These are phyloP conservation scores for Phytophthora pini DNA, from an alignment of 352 stramenopile genomes.

Conservation along the genomic window DNA sequence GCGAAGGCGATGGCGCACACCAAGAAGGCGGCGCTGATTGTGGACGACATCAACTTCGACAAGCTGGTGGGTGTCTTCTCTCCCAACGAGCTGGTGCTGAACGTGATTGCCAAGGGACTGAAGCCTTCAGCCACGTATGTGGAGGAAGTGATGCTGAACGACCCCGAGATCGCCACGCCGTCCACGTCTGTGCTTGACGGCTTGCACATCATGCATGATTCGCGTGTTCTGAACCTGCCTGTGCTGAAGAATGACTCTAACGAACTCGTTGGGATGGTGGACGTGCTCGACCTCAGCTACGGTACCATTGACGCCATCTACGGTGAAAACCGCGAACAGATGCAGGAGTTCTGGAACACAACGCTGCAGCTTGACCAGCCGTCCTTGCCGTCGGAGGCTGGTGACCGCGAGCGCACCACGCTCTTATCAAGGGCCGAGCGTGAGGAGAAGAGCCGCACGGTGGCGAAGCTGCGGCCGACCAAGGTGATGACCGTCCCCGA, in stretches of 20 bases:
- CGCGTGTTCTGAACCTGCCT: constrained; percentile 81
- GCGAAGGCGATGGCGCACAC: constrained; percentile 79
- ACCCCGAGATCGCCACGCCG: constrained; percentile 78
- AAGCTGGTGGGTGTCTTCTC: constrained; percentile 96
- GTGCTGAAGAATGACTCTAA: constrained; percentile 70
- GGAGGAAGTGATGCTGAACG: constrained; percentile 91
- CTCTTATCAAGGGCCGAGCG: constrained; percentile 61
- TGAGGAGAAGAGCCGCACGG: constrained; percentile 80
- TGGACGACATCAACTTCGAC: constrained; percentile 88
- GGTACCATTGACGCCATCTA: constrained; percentile 91
- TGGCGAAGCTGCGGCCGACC: constrained; percentile 79
- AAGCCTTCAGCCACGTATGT: constrained; percentile 91
- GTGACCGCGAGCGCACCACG: constrained; percentile 60
- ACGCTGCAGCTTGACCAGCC: constrained; percentile 84
- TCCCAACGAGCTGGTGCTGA: constrained; percentile 96
- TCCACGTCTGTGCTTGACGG: constrained; percentile 82
- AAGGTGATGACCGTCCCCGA: constrained; percentile 91
- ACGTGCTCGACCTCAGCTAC: constrained; percentile 87
- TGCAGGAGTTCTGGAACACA: constrained; percentile 92
- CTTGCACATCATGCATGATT: constrained; percentile 91
- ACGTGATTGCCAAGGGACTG: constrained; percentile 94
- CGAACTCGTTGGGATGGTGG: constrained; percentile 82
- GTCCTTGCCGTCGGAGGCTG: constrained; percentile 36
- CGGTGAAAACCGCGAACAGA: constrained; percentile 85
- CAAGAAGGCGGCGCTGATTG: constrained; percentile 94